Evolutionary conservation across 2,329 filamentous ascomycete genomes (phyloP), one percentile per base, ranked within the genome.

Genomic region (Colletotrichum sp.): DNA sequence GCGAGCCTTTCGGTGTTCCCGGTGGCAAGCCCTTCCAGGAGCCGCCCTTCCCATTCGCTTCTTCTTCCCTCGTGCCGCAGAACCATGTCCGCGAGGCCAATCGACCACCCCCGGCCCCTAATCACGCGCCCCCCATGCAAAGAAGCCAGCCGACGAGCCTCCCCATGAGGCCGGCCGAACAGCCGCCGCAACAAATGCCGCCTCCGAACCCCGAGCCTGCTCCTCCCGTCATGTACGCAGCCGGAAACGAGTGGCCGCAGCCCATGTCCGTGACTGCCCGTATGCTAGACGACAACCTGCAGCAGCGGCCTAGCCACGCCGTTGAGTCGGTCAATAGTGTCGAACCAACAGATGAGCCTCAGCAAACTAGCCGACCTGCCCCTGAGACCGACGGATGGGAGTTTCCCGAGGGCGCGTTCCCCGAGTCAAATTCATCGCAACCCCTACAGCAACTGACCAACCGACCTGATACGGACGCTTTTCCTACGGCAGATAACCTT

Each of bases 401-500:
- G 81, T 99, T 99, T 79, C 95, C 96, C 70, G 96, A 98, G 74
- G 90, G 92, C 11, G 87, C 89, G n/a, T 91, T 92, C 68, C 86
- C 91, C 0, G 93, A 94, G 55, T 85, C 90, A 15, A 82, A 83
- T 59, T 83, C 86, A 34, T 79, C 83, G 7, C 88, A 90, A 61
- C 84, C 82, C 30, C 81, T 78, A 3, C 86, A 88, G 67, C 89
- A 89, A 71, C 85, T 84, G 36, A 88, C 81, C 78, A 93, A 84
- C 85, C 92, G 96, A 77, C 96, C 95, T 2, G 96, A 98, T 81
- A 97, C 93, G 1, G 96, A 98, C 83, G 90, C 91, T 6, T 98
- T 98, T 78, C 96, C 96, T 1, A 93, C 92, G 61, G 94, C 96
- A 59, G 95, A 95, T 72, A 94, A 94, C 77, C 88, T 94, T 11